These are phyloP conservation scores for Candida insectorum DNA, from an alignment of 805 yeast species.

Conservation along the genomic window DNA sequence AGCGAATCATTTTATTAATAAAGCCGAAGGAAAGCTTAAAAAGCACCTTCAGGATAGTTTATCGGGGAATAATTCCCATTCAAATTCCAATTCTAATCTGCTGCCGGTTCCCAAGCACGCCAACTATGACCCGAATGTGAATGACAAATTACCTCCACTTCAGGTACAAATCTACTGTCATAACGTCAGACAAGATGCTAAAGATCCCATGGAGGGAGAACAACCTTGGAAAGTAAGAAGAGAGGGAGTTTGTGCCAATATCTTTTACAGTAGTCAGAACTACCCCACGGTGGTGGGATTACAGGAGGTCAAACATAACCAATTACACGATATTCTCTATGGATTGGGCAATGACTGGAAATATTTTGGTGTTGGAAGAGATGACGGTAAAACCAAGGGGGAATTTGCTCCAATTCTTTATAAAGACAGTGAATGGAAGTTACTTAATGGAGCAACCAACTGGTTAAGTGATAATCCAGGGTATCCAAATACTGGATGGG, in stretches of 20 bases:
- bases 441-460: slow-evolving; percentile 17
- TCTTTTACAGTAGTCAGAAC: slow-evolving; percentile 20
- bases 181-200: slow-evolving; percentile 42
- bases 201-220: slow-evolving; percentile 32
- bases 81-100: too few species aligned
- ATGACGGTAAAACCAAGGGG: slow-evolving; percentile 25
- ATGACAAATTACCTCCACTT: slow-evolving; percentile 12
- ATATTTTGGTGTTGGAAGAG: slow-evolving; percentile 28
- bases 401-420: slow-evolving; percentile 28
- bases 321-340: slow-evolving; percentile 27
- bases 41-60: too few species aligned
- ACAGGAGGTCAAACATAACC: slow-evolving; percentile 37
- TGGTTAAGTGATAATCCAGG: slow-evolving; percentile 28
- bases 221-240: slow-evolving; percentile 44
- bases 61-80: too few species aligned
- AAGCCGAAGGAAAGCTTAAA: too few species aligned
- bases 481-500: slow-evolving; percentile 42
- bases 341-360: slow-evolving; percentile 22
- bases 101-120: too few species aligned
- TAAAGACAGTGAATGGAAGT: slow-evolving; percentile 20
- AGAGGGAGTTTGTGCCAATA: slow-evolving; percentile 34
- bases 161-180: slow-evolving; percentile 32
- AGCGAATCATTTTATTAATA: too few species aligned
- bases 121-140: too few species aligned
- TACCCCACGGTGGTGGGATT: slow-evolving; percentile 36